Base-by-base conservation (phyloP, 225 moss, liverwort and hornwort species). In the Sphagnum tenellum region DNA sequence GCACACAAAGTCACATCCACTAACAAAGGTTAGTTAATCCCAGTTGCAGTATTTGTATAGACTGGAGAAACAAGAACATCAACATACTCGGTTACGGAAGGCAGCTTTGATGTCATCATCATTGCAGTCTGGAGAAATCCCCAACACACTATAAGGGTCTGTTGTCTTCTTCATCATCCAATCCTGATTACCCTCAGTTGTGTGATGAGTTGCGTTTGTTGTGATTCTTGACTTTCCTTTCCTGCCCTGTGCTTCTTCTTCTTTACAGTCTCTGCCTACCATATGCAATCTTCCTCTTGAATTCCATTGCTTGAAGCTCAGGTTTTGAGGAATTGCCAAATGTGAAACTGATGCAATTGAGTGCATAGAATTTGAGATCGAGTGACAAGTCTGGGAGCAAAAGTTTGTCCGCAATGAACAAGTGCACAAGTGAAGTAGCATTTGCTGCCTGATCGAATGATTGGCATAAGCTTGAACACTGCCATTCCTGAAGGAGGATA, bases 41-140 rank as follows among this genome's bases (percentile, higher is more conserved):
- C 29, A 29, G 29, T 29, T 29, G 29, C 29, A 29, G 29, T 29
- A 29, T 29, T 29, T 12, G 13, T 5, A 12, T 4, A 56, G 11
- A 5, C 13, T 55, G 29, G 46, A 60, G 47, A 56, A 68, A 12
- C 5, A 48, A 50, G 54, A 62, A 48, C 6, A 48, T 10, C 57
- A 68, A 45, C 66, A 61, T 88, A 98, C 96, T 93, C 77, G 85
- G 66, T 85, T 82, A 53, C 98, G 73, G 72, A 98, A 98, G 3
- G 98, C 93, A 53, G 78, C 64, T 70, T 93, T 93, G 7, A 98
- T 80, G 49, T 98, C 93, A 66, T 93, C 93, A 60, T 82, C 90
- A 49, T 64, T 90, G 59, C 82, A 87, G 44, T 80, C 90, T 4
- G 74, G 75, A 64, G 80, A 45, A 48, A 98, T 73, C 54, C 98